phyloP scores from a whole-genome alignment of 345 rosid genomes.

The Triadica sebifera region DNA sequence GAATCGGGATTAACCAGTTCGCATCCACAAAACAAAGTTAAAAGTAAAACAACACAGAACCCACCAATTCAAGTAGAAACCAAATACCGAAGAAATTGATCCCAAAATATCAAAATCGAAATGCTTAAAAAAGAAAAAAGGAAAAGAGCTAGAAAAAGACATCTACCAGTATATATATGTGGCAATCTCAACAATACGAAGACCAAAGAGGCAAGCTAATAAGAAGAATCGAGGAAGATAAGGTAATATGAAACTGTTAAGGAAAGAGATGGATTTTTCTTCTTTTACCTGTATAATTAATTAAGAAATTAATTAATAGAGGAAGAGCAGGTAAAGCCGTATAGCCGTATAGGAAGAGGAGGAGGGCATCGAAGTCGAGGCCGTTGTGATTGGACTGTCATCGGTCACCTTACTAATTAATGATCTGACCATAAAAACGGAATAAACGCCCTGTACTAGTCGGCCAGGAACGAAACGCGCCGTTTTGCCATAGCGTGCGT shows the following conservation, averaged over 20 bases:
- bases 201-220: not conserved
- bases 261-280: not conserved
- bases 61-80: not conserved
- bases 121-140: not conserved
- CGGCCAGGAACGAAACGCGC: not conserved
- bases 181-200: not conserved
- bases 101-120: not conserved
- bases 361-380: not conserved
- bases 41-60: not conserved
- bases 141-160: not conserved
- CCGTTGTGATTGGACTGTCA: slow-evolving; percentile 13
- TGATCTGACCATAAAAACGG: not conserved
- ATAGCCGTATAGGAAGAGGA: too few relatives aligned
- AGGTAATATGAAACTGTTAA: not conserved
- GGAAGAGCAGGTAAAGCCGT: too few relatives aligned
- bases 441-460: not conserved
- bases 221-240: slow-evolving; percentile 6
- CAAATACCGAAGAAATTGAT: not conserved
- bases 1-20: not conserved
- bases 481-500: too few relatives aligned
- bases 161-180: not conserved
- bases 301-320: not conserved
- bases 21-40: not conserved
- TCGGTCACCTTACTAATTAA: not conserved
- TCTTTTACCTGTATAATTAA: not conserved